Evolutionary conservation across 257 asterid species (phyloP), one percentile per base, ranked within the genome.

Genomic region (Cinchona pubescens): DNA sequence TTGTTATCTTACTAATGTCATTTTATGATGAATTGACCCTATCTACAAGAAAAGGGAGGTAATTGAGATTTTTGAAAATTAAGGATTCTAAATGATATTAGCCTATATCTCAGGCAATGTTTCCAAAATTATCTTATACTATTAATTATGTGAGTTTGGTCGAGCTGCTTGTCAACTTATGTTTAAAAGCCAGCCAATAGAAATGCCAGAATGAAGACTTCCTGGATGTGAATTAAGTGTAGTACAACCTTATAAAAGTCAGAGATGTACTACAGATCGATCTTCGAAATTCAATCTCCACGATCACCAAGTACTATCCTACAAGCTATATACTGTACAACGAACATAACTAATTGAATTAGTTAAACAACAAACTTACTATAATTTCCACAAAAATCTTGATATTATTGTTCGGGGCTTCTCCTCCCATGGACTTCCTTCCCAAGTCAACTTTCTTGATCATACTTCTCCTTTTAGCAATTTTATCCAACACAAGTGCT

Each of bases 381-480:
- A n/a, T 48, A 48, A 48, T 48, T 56, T 53, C 62, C 10, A 15
- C 27, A n/a, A 62, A 60, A 30, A 59, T 4, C 62, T 45, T 59
- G 35, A 18, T 51, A 69, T 69, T 16, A 7, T 43, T 32, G 56
- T n/a, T 18, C 12, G 85, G 84, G 87, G 75, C 83, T 27, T 79
- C n/a, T n/a, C n/a, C 82, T 23, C 49, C 43, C 29, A 65, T 58
- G 49, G 53, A 56, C 55, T 29, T 25, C 1, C 23, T n/a, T 37
- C 45, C 67, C 60, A 88, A 82, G 86, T 86, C 96, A 84, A 86
- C 90, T 74, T 56, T 77, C 81, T 55, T 82, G 43, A 63, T 91
- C 85, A 67, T 77, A 7, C 19, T 78, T 30, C 30, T 77, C 16
- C 25, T 88, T 55, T 55, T 8, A 23, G 61, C n/a, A n/a, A n/a